Conservation (phyloP, 371 early-diverging fungal species). For the Quaeritorhiza haematococci region DNA sequence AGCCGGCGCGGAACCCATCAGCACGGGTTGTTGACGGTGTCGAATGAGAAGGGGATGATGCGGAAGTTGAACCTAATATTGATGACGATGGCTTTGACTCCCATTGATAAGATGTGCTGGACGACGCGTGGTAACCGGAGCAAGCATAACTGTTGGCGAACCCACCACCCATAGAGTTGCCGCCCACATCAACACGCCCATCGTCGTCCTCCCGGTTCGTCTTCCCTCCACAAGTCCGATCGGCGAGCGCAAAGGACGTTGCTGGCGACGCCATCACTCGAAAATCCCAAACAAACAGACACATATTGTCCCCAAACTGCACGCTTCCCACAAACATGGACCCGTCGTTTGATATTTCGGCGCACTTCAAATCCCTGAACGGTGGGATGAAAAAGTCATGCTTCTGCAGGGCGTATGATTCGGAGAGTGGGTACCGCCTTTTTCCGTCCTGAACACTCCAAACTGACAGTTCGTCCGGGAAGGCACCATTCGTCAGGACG, state of each 20-base stretch:
- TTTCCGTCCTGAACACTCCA: constrained; percentile 19
- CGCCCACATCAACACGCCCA: constrained; percentile 7
- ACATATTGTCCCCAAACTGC: not conserved
- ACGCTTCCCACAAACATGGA: constrained; percentile 19
- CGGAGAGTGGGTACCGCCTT: constrained; percentile 10
- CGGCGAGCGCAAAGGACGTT: too few relatives aligned
- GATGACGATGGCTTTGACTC: too few relatives aligned
- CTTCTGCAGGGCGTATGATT: constrained; percentile 7
- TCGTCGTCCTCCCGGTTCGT: not conserved
- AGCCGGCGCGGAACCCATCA: too few relatives aligned
- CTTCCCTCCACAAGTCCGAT: too few relatives aligned
- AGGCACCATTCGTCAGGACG: constrained; percentile 30
- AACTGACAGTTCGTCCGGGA: constrained; percentile 11
- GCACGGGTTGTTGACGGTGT: too few relatives aligned
- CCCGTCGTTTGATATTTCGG: constrained; percentile 23
- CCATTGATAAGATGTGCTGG: too few relatives aligned
- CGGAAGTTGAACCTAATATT: too few relatives aligned
- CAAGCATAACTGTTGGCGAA: too few relatives aligned
- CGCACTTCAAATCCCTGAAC: constrained; percentile 19
- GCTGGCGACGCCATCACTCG: too few relatives aligned
- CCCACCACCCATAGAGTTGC: not conserved
- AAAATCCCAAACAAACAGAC: constrained; percentile 4
- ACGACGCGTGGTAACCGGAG: too few relatives aligned
- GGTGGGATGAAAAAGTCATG: not conserved
- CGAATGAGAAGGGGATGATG: too few relatives aligned